Conservation (phyloP, 108 stramenopile genomes). For the Pseudonitzschia delicatissima region DNA sequence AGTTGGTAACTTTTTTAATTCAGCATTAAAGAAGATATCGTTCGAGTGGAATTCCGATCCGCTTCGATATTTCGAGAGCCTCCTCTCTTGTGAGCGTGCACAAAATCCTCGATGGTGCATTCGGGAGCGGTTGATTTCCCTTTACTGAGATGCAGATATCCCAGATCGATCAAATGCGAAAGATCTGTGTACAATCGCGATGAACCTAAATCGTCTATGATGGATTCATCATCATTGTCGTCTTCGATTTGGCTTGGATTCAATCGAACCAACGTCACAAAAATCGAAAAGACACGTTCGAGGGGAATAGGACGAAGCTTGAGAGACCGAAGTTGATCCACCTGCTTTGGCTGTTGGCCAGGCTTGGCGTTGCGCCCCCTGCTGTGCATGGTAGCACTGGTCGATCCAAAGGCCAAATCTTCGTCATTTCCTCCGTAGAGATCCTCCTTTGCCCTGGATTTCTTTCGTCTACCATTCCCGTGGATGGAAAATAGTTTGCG, state of each 20-base stretch:
- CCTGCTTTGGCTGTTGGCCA: background rate
- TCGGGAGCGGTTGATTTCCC: constrained; percentile 15
- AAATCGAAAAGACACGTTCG: constrained; percentile 68
- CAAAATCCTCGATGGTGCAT: constrained; percentile 15
- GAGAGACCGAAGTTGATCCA: constrained; percentile 38
- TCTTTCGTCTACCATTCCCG: constrained; percentile 47
- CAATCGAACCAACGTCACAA: constrained; percentile 55
- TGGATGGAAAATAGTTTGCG: constrained; percentile 49
- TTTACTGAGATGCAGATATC: constrained; percentile 20
- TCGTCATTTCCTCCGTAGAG: constrained; percentile 23
- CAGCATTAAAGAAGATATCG: constrained; percentile 29
- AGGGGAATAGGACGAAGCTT: constrained; percentile 54
- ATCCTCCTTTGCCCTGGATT: constrained; percentile 16
- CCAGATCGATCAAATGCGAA: constrained; percentile 17
- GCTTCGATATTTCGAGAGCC: constrained; percentile 15
- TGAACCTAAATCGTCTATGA: constrained; percentile 14
- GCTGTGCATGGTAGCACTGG: constrained; percentile 7
- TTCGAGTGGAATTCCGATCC: constrained; percentile 25
- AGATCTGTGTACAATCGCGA: constrained; percentile 20
- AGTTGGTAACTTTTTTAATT: too few relatives aligned
- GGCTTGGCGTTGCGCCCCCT: too few relatives aligned
- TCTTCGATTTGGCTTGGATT: constrained; percentile 17
- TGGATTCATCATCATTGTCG: constrained; percentile 4
- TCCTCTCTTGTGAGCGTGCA: constrained; percentile 29
- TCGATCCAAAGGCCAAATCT: constrained; percentile 43